phyloP scores from a whole-genome alignment of 2,329 filamentous ascomycete genomes.

The Podosphaera aphanis region DNA sequence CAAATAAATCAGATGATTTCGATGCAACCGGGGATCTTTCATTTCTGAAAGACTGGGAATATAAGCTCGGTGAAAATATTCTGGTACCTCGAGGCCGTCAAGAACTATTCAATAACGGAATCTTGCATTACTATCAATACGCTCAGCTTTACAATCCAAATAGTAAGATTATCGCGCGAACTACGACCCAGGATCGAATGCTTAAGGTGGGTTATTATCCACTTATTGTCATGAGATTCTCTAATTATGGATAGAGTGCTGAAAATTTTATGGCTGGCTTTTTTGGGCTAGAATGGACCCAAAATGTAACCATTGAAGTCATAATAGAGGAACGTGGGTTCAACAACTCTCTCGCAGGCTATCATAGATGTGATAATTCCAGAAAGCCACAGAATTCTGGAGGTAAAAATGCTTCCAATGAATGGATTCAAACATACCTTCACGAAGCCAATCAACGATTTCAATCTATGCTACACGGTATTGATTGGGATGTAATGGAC shows the following conservation, averaged over 20 bases:
- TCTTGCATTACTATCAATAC: conserved; percentile 39
- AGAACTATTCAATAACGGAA: conserved; percentile 47
- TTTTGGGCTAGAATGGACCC: conserved; percentile 51
- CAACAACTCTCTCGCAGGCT: conserved; percentile 51
- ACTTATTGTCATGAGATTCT: too few species aligned
- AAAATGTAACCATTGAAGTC: conserved; percentile 48
- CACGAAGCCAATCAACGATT: conserved; percentile 37
- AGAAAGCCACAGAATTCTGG: conserved; percentile 21
- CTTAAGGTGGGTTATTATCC: conserved; percentile 28
- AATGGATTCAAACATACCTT: conserved; percentile 44
- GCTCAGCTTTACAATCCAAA: conserved; percentile 41
- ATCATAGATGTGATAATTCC: conserved; percentile 40
- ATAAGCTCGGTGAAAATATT: conserved; percentile 45
- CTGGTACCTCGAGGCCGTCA: conserved; percentile 49
- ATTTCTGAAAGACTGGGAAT: conserved; percentile 47
- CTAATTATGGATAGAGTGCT: conserved; percentile 21
- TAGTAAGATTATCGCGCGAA: conserved; percentile 49
- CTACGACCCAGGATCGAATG: conserved; percentile 59
- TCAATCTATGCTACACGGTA: conserved; percentile 26
- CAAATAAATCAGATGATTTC: conserved; percentile 27
- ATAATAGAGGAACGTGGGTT: conserved; percentile 39
- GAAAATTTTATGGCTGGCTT: conserved; percentile 63
- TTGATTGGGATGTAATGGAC: conserved; percentile 40
- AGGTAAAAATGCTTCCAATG: conserved; percentile 27
- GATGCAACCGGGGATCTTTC: conserved; percentile 32